Conservation (phyloP, 345 rosid species). For the Cardiospermum halicacabum region DNA sequence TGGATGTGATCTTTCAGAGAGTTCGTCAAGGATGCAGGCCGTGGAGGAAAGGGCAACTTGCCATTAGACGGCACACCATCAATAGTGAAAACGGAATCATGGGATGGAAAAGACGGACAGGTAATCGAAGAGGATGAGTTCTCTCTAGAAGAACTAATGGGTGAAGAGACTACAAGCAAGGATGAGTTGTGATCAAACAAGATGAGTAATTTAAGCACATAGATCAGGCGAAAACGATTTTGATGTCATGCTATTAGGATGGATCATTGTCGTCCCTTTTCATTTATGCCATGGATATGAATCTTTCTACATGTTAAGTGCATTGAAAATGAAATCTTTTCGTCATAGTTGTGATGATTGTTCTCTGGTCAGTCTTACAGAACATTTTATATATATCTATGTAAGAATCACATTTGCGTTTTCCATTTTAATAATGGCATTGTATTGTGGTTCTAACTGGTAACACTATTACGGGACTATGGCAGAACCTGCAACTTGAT, state of each 20-base stretch:
- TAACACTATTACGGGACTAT: no score
- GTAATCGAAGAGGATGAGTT: constrained; percentile 83
- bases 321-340: not conserved
- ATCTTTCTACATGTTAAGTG: not conserved
- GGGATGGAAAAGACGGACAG: constrained; percentile 94
- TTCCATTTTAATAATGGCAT: no score
- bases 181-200: constrained; percentile 49
- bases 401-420: no score
- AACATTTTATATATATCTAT: no score
- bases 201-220: not conserved
- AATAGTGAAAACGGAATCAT: constrained; percentile 60
- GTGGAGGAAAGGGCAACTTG: constrained; percentile 94
- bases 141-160: constrained; percentile 93
- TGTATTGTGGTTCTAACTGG: no score
- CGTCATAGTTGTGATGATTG: not conserved
- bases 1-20: constrained; percentile 43
- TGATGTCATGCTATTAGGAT: constrained; percentile 11
- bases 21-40: constrained; percentile 84
- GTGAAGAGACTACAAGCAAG: constrained; percentile 43
- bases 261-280: constrained; percentile 4
- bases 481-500: no score
- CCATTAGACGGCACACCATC: constrained; percentile 57
- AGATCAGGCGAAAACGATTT: constrained; percentile 12
- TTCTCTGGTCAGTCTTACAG: not conserved
- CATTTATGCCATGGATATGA: not conserved